A percentile compares a stretch with the other conserved stretches of the same genome.
Evolutionary conservation across 148 eudicot species (phyloP).

Genomic region (Cornus florida): DNA sequence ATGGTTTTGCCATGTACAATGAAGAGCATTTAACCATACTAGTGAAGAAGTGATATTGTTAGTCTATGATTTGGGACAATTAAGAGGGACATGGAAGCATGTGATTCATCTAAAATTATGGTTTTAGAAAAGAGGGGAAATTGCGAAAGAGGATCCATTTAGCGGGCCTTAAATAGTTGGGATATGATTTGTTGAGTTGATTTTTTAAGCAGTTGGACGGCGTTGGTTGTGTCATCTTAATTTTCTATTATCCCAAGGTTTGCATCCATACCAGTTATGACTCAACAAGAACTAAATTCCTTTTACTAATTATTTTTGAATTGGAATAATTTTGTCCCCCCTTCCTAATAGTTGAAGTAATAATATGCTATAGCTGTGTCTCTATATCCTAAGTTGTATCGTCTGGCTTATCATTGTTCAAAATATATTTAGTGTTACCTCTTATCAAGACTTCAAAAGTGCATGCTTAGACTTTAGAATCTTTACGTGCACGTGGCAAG

Average conservation of each 20-base stretch:
- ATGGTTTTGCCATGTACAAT: too few relatives aligned
- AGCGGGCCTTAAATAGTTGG: background rate
- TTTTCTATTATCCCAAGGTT: background rate
- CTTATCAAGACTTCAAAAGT: background rate
- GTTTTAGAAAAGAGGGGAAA: background rate
- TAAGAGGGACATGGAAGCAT: background rate
- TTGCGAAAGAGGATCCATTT: background rate
- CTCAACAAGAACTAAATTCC: background rate
- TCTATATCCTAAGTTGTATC: background rate
- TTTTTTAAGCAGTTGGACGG: background rate
- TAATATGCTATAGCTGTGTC: background rate
- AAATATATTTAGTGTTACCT: background rate
- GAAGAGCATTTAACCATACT: too few relatives aligned
- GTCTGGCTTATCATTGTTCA: background rate
- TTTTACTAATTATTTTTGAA: background rate
- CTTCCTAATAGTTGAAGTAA: background rate
- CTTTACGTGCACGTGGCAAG: background rate
- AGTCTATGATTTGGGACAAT: too few relatives aligned
- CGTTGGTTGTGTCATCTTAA: background rate
- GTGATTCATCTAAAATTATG: background rate
- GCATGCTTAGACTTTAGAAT: background rate
- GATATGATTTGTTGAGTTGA: background rate
- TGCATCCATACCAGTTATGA: background rate
- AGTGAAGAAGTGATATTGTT: too few relatives aligned
- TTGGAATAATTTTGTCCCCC: background rate